phyloP scores from a whole-genome alignment of 345 rosid genomes.

The Cardamine occulta region DNA sequence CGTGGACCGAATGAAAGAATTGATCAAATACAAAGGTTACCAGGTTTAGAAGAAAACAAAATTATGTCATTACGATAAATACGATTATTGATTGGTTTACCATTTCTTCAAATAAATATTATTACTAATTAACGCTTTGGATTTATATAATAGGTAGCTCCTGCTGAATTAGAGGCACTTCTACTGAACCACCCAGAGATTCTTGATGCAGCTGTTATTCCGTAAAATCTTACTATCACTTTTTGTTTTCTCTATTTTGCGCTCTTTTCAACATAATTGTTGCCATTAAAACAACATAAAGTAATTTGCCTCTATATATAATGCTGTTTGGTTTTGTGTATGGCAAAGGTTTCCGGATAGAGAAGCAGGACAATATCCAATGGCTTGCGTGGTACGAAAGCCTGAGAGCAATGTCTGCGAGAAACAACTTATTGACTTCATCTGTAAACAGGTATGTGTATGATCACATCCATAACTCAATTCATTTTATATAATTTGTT shows the following conservation, averaged over 20 bases:
- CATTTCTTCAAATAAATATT: not conserved
- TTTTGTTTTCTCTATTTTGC: not conserved
- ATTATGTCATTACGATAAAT: not conserved
- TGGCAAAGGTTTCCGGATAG: slow-evolving; percentile 70
- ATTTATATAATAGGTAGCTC: slow-evolving; percentile 61
- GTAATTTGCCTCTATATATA: too few species aligned
- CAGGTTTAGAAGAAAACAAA: slow-evolving; percentile 51
- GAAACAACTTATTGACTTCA: slow-evolving; percentile 58
- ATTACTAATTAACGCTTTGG: not conserved
- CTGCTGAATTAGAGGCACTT: slow-evolving; percentile 85
- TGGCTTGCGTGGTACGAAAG: slow-evolving; percentile 77
- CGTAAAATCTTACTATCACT: slow-evolving; percentile 47
- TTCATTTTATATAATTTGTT: not conserved
- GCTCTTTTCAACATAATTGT: not conserved
- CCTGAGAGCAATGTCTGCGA: slow-evolving; percentile 50
- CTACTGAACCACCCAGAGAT: slow-evolving; percentile 56
- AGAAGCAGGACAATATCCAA: slow-evolving; percentile 77
- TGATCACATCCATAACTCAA: not conserved
- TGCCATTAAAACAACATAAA: not conserved
- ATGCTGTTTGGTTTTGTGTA: not conserved
- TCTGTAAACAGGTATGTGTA: slow-evolving; percentile 60
- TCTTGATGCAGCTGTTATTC: slow-evolving; percentile 77
- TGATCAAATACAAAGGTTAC: slow-evolving; percentile 91
- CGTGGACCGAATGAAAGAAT: slow-evolving; percentile 85
- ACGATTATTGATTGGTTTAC: not conserved